These are phyloP conservation scores for Incumbomyces delicatus DNA, from an alignment of 2,329 filamentous ascomycete genomes.

Conservation along the genomic window DNA sequence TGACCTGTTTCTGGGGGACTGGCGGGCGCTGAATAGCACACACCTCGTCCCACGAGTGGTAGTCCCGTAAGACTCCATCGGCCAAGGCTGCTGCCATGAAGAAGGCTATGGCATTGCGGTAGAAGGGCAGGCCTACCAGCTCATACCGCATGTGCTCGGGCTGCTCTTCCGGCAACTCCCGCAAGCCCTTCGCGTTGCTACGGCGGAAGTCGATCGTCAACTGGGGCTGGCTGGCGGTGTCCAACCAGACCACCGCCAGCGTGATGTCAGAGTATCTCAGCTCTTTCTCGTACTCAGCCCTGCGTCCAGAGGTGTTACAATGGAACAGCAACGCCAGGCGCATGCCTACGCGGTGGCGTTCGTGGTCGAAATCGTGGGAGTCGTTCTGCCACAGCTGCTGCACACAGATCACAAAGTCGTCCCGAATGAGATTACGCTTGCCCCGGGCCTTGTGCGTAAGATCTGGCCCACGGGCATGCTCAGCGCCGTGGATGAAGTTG, in stretches of 20 bases:
- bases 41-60: slow-evolving; percentile 5
- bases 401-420: background rate
- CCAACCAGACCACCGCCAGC: slow-evolving; percentile 1
- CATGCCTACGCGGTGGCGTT: background rate
- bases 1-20: background rate
- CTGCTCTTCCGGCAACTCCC: background rate
- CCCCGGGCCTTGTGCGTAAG: background rate
- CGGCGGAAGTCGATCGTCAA: slow-evolving; percentile 5
- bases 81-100: slow-evolving; percentile 3
- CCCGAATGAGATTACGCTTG: background rate
- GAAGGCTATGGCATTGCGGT: slow-evolving; percentile 1
- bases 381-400: slow-evolving; percentile 9
- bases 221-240: background rate
- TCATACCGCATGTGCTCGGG: slow-evolving; percentile 7
- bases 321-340: background rate
- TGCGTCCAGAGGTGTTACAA: slow-evolving; percentile 2
- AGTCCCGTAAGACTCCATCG: slow-evolving; percentile 1
- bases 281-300: slow-evolving; percentile 1
- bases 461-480: background rate
- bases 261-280: background rate
- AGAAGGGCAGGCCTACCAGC: slow-evolving; percentile 4
- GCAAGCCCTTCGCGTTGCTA: slow-evolving; percentile 6
- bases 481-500: background rate
- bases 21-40: background rate
- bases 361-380: slow-evolving; percentile 6